Base-by-base conservation (phyloP, 1,284 basidiomycete species). In the Sphaerobolus stellatus region DNA sequence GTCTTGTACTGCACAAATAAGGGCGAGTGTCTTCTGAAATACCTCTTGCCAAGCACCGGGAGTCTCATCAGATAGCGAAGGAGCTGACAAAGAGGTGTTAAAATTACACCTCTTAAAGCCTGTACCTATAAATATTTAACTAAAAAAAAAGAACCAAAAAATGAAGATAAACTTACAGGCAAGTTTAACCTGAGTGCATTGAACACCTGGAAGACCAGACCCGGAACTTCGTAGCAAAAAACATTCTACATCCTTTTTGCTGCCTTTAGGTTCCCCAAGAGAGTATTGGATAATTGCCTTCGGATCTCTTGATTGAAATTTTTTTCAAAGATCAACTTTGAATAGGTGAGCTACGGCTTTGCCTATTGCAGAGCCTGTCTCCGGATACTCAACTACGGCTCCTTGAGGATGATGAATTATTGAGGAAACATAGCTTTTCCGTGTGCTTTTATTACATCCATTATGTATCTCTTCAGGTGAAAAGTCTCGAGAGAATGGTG, bases 1-100 rank as follows among this genome's bases (percentile, higher is more conserved):
- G 5, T 60, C 52, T 3, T 22, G 36, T n/a, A 64, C 51, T n/a
- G 60, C 57, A 47, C 61, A 64, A 34, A 57, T 61, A 36, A 65
- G 62, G 1, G 43, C 59, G 3, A 65, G 40, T 11, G 61, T 62
- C 43, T 59, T 61, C 14, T 50, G 33, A 33, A 64, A 64, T 1
- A 65, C 48, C 38, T 62, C 58, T 27, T 59, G 40, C 27, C 50
- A n/a, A 6, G 60, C 51, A 56, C 13, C 5, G n/a, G 27, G 51
- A 22, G 43, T 16, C n/a, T 9, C 7, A 24, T 38, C 25, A 20
- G 20, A 14, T 40, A 36, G 11, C 36, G 48, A 25, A 14, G 22
- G 48, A 27, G 9, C 31, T 34, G 44, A 34, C 27, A 18, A 31
- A n/a, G n/a, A 22, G 27, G 14, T n/a, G 33, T 5, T 6, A 16